These are phyloP conservation scores for Lipomyces sp. DNA, from an alignment of 805 yeast species.

Conservation along the genomic window DNA sequence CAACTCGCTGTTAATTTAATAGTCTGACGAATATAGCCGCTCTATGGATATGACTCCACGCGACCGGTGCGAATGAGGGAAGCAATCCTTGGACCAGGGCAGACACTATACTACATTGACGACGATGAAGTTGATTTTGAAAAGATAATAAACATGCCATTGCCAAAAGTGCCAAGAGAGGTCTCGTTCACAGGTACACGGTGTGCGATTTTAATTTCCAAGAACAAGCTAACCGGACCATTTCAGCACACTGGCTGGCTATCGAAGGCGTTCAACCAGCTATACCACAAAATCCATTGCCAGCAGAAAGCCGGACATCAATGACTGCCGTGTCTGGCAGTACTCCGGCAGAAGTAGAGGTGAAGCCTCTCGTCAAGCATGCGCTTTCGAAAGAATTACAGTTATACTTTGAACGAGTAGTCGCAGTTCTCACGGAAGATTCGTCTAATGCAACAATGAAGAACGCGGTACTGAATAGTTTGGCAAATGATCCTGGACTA, in stretches of 20 bases:
- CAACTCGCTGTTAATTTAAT: neutral
- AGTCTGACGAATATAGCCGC: conserved; percentile 44
- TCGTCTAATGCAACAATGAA: conserved; percentile 60
- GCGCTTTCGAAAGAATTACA: conserved; percentile 93
- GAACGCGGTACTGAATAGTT: conserved; percentile 80
- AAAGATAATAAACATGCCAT: conserved; percentile 86
- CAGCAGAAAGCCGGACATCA: conserved; percentile 26
- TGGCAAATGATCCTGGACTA: conserved; percentile 90
- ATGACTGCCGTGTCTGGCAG: conserved; percentile 43
- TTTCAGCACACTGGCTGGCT: conserved; percentile 73
- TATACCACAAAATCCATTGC: conserved; percentile 89
- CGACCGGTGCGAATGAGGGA: conserved; percentile 80
- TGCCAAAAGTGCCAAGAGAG: conserved; percentile 92
- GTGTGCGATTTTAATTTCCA: neutral
- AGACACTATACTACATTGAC: conserved; percentile 87
- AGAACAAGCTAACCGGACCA: neutral
- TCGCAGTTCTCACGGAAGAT: conserved; percentile 67
- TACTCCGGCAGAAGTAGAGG: conserved; percentile 57
- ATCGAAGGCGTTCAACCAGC: conserved; percentile 98
- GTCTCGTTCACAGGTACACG: conserved; percentile 87
- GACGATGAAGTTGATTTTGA: conserved; percentile 94
- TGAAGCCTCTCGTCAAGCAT: conserved; percentile 92
- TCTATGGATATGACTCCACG: conserved; percentile 49
- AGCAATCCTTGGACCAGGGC: conserved; percentile 89
- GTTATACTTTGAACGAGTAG: conserved; percentile 88